A percentile compares a stretch with the other conserved stretches of the same genome.
Evolutionary conservation across 805 yeast genomes (phyloP).

Genomic region (Diddensiella transvaalensis): DNA sequence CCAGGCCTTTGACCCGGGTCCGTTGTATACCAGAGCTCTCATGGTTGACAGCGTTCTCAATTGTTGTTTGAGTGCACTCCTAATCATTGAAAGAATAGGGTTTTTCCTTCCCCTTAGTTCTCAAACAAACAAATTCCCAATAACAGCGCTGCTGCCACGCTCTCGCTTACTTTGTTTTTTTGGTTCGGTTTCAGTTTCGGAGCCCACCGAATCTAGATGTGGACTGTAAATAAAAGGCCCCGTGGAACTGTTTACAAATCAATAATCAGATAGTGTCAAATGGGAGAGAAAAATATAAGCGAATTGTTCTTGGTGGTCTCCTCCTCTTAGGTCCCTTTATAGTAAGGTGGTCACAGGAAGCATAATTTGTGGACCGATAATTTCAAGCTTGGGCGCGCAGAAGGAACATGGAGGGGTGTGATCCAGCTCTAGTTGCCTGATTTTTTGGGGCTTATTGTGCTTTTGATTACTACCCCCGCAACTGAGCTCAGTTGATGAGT

Average conservation of each 20-base stretch:
- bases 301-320: neutral
- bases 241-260: too few species aligned
- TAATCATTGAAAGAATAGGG: too few species aligned
- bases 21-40: constrained; percentile 48
- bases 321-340: neutral
- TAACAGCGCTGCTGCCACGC: too few species aligned
- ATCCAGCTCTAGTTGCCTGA: neutral
- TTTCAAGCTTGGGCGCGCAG: neutral
- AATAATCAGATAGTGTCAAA: too few species aligned
- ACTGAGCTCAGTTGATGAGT: too few species aligned
- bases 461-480: too few species aligned
- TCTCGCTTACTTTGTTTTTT: too few species aligned
- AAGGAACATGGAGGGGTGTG: neutral
- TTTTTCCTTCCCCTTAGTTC: too few species aligned
- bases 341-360: neutral
- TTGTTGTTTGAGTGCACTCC: neutral
- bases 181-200: too few species aligned
- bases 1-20: constrained; percentile 41
- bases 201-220: too few species aligned
- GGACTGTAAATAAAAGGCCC: too few species aligned
- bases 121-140: too few species aligned
- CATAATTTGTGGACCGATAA: neutral
- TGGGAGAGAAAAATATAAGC: neutral
- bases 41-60: constrained; percentile 25
- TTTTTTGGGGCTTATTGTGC: neutral